Evolutionary conservation across 345 rosid species (phyloP), one percentile per base, ranked within the genome.

Genomic region (Lepidium sativum): DNA sequence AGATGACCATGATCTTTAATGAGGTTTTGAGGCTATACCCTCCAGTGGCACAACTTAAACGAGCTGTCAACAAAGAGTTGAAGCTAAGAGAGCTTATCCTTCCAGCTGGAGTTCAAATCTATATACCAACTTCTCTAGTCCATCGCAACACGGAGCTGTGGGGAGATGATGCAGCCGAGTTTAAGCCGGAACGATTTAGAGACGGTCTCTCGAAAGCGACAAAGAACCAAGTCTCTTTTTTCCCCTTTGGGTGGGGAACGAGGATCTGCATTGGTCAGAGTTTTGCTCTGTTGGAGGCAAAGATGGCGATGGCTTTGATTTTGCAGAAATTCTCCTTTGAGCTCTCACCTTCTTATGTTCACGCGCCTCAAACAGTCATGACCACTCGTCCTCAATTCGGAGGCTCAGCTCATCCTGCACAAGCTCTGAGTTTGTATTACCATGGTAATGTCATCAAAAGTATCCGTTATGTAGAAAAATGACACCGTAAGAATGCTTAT

Each of bases 11-110:
- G 89, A 81, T 86, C 43, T 51, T 86, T 35, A 51, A 79, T 35
- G 89, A 86, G 71, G 86, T 86, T 8, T 38, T 84, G 2, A 76
- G 95, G 71, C 54, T 87, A 49, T 87, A 81, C 54, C 95, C 95
- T 5, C 91, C 95, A 0, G 78, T 59, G 1, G 48, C 72, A 1
- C 54, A 59, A 3, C 76, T 83, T 6, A 55, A 60, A 61, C 60
- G 86, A 47, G 73, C 74, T 58, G 71, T 80, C 8, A 64, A 60
- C 44, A 76, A 68, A n/a, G 84, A 83, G 8, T 71, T 82, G 18
- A 83, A 80, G 69, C 77, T 87, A 1, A 85, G 90, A 39, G 74
- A 80, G 38, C 63, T 78, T 47, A 72, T 55, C 15, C 70, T 84
- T 58, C 94, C 87, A 4, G 41, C 75, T 7, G 88, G 95, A 57